Percentiles rank a stretch among this genome's conserved stretches.
Conservation (phyloP, 2,329 filamentous ascomycete species). For the Colletotrichum orchidophilum region DNA sequence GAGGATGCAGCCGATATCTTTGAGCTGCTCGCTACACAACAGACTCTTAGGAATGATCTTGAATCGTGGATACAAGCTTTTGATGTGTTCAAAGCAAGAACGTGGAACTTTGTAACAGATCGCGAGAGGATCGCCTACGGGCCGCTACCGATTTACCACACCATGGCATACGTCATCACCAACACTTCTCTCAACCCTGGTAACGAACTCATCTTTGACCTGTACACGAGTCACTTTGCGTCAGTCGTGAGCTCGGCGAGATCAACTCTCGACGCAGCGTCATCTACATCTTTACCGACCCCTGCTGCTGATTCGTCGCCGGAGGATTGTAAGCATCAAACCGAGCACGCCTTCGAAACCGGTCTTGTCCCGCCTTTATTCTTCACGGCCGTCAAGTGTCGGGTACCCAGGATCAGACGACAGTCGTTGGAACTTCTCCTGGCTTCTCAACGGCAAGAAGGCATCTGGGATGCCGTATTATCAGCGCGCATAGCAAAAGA, state of each 20-base stretch:
- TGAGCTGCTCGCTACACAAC: not conserved
- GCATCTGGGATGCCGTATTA: slow-evolving; percentile 51
- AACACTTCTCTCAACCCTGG: slow-evolving; percentile 42
- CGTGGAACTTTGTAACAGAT: slow-evolving; percentile 31
- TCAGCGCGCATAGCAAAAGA: slow-evolving; percentile 44
- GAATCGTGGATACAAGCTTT: slow-evolving; percentile 39
- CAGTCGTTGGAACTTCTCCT: slow-evolving; percentile 48
- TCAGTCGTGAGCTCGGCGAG: slow-evolving; percentile 38
- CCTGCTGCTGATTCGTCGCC: not conserved
- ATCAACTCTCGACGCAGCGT: not conserved
- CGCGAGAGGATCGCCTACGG: slow-evolving; percentile 13
- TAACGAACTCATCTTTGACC: slow-evolving; percentile 50
- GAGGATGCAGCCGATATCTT: not conserved
- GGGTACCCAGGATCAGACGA: slow-evolving; percentile 49
- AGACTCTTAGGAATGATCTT: slow-evolving; percentile 17
- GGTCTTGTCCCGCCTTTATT: slow-evolving; percentile 57
- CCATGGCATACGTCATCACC: slow-evolving; percentile 54
- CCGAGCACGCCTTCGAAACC: slow-evolving; percentile 49
- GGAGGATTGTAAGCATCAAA: slow-evolving; percentile 35
- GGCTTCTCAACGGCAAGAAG: slow-evolving; percentile 46
- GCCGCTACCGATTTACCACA: slow-evolving; percentile 50
- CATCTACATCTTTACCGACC: not conserved
- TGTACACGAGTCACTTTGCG: slow-evolving; percentile 43
- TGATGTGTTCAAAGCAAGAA: slow-evolving; percentile 35
- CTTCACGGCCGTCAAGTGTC: slow-evolving; percentile 57